A percentile compares a stretch with the other conserved stretches of the same genome.
Evolutionary conservation across 2,329 filamentous ascomycete species (phyloP).

Genomic region (Botryotinia globosa): DNA sequence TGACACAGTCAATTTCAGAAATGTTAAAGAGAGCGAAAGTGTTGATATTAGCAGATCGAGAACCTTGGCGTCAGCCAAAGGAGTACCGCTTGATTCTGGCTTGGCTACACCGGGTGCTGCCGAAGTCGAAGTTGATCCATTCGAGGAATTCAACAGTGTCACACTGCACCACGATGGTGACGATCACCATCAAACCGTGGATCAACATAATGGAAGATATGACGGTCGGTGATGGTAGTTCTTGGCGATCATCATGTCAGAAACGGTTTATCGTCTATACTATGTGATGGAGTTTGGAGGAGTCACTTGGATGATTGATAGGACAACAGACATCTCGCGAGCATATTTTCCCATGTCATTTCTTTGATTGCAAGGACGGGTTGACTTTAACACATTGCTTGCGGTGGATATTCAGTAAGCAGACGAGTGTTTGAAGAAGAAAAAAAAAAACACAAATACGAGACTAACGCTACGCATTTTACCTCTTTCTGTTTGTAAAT

Average conservation of each 20-base stretch:
- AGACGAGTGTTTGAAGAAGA: background rate
- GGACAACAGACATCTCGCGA: background rate
- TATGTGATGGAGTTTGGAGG: background rate
- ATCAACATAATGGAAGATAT: constrained; percentile 37
- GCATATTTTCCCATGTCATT: constrained; percentile 6
- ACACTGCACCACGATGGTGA: constrained; percentile 96
- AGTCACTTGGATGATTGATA: constrained; percentile 6
- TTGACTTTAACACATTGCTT: constrained; percentile 2
- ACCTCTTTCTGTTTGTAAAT: constrained; percentile 12
- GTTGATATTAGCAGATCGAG: constrained; percentile 71
- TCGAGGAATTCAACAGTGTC: constrained; percentile 98
- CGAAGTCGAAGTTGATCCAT: constrained; percentile 79
- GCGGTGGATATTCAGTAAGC: background rate
- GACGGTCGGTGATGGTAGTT: constrained; percentile 23
- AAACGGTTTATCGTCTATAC: background rate
- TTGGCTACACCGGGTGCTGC: constrained; percentile 70
- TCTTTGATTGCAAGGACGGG: background rate
- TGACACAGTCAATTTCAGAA: constrained; percentile 95
- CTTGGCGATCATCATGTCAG: background rate
- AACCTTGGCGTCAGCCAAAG: constrained; percentile 57
- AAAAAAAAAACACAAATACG: background rate
- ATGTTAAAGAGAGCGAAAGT: constrained; percentile 95
- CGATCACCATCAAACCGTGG: constrained; percentile 44
- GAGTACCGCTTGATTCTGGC: constrained; percentile 82
- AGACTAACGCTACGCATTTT: background rate